These are phyloP conservation scores for Podospora conica DNA, from an alignment of 495 filamentous ascomycete species.

Conservation along the genomic window DNA sequence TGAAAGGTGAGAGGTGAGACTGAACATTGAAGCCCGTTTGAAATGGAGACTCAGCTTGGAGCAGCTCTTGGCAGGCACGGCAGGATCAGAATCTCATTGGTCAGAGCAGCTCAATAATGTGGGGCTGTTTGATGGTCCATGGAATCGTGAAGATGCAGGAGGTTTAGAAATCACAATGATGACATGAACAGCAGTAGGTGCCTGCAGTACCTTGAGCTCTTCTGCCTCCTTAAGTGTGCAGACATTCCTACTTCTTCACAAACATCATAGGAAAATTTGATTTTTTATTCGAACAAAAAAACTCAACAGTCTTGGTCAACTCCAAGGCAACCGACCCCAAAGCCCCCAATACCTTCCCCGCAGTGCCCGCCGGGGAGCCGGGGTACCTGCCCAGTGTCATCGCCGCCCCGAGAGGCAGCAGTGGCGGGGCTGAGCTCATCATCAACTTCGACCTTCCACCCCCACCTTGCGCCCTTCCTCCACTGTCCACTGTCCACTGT, in stretches of 20 bases:
- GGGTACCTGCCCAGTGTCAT: not conserved
- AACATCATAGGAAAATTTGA: not conserved
- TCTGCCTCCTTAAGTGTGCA: not conserved
- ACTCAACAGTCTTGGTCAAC: not conserved
- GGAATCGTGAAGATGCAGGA: not conserved
- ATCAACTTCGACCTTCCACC: constrained; percentile 4
- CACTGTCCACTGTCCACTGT: not conserved
- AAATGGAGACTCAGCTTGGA: not conserved
- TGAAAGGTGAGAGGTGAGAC: not conserved
- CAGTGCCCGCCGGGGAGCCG: not conserved
- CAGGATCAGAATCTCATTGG: not conserved
- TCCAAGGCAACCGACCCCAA: not conserved
- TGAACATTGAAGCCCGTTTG: not conserved
- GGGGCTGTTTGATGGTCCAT: not conserved
- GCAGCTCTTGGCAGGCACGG: not conserved
- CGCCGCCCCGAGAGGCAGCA: constrained; percentile 1
- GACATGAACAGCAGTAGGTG: not conserved
- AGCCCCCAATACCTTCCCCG: not conserved
- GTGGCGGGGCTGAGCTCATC: constrained; percentile 13
- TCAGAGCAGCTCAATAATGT: not conserved
- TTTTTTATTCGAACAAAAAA: not conserved
- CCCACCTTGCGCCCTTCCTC: not conserved
- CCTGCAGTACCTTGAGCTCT: not conserved
- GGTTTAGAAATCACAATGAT: not conserved
- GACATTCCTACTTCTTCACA: not conserved